phyloP scores from a whole-genome alignment of 176 grass and related monocot species.

The Aegilops longissima region DNA sequence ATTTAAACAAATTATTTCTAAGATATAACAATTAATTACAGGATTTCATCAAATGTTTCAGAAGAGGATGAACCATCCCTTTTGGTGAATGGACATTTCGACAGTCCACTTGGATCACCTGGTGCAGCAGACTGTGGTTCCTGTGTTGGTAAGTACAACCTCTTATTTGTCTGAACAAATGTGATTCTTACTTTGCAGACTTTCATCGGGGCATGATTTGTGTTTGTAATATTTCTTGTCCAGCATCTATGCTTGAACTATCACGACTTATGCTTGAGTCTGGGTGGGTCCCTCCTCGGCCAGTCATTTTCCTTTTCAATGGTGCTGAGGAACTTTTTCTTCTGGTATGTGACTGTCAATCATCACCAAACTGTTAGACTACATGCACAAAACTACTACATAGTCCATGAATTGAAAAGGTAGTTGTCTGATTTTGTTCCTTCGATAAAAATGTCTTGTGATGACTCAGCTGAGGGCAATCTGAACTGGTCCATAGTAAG shows the following conservation, averaged over 20 bases:
- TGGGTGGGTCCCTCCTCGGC: conserved; percentile 83
- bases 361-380: background rate
- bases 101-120: conserved; percentile 93
- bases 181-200: conserved; percentile 20
- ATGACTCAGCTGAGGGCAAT: background rate
- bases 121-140: conserved; percentile 97
- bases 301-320: conserved; percentile 98
- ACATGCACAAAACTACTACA: background rate
- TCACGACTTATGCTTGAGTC: conserved; percentile 88
- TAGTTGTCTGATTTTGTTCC: background rate
- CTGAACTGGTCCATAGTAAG: background rate
- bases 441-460: background rate
- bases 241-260: conserved; percentile 99
- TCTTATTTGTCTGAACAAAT: conserved; percentile 7
- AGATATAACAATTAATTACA: conserved; percentile 72
- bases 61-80: conserved; percentile 77
- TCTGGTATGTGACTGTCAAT: conserved; percentile 64
- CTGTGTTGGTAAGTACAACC: conserved; percentile 80
- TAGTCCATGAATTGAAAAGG: conserved; percentile 5
- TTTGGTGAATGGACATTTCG: conserved; percentile 97
- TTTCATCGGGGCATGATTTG: conserved; percentile 10
- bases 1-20: conserved; percentile 52
- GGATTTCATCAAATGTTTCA: conserved; percentile 99
- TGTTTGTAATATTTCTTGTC: conserved; percentile 46
- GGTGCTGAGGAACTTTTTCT: conserved; percentile 99